A percentile compares a stretch with the other conserved stretches of the same genome.
Conservation (phyloP, 441 rosid genomes). For the Erodium moschatum region DNA sequence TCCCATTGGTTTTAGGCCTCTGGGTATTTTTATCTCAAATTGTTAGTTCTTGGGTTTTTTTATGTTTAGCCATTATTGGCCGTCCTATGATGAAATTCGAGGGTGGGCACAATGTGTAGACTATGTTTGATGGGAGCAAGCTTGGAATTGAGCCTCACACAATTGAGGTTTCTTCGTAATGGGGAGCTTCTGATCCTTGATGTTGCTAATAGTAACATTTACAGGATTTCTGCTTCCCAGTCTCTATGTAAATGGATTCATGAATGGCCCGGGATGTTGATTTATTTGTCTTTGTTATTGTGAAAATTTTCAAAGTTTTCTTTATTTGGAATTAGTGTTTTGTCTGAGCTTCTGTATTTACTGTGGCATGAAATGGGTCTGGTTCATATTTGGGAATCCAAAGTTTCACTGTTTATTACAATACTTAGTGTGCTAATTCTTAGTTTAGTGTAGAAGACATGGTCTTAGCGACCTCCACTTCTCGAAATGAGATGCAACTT, state of each 20-base stretch:
- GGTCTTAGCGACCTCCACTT: no score
- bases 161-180: slow-evolving; percentile 57
- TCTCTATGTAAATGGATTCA: slow-evolving; percentile 58
- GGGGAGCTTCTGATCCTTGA: slow-evolving; percentile 86
- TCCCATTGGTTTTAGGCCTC: slow-evolving; percentile 8
- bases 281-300: slow-evolving; percentile 9
- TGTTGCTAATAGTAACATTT: slow-evolving; percentile 72
- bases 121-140: slow-evolving; percentile 92
- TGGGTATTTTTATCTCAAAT: slow-evolving; percentile 14
- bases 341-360: neutral
- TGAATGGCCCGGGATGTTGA: neutral
- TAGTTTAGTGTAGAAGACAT: neutral
- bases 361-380: neutral
- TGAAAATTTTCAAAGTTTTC: slow-evolving; percentile 18
- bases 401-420: neutral
- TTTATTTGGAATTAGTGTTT: neutral
- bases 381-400: neutral
- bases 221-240: slow-evolving; percentile 68
- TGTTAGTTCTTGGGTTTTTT: slow-evolving; percentile 13
- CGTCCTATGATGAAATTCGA: slow-evolving; percentile 88
- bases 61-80: slow-evolving; percentile 44
- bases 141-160: slow-evolving; percentile 83
- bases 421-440: neutral
- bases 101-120: slow-evolving; percentile 76
- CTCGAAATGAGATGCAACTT: no score